A percentile compares a stretch with the other conserved stretches of the same genome.
Evolutionary conservation across 768 basidiomycete genomes (phyloP).

Genomic region (Boletus vermiculosoides): DNA sequence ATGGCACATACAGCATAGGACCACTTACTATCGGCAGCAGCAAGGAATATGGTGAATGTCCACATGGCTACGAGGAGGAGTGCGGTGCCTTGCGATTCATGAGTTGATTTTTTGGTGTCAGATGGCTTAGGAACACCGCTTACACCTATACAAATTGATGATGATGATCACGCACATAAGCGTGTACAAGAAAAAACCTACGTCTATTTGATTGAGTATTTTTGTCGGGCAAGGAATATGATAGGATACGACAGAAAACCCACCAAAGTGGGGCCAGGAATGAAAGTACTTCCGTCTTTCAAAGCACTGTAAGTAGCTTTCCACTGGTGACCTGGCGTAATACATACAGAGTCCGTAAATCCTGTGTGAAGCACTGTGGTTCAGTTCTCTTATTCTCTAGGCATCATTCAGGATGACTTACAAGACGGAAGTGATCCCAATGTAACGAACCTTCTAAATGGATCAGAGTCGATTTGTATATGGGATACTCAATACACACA

Average conservation of each 20-base stretch:
- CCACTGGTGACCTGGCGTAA: fast-evolving
- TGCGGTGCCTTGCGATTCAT: constrained; percentile 8
- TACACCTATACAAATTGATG: constrained; percentile 16
- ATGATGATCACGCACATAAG: background rate
- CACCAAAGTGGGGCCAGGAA: constrained; percentile 18
- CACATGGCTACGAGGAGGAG: background rate
- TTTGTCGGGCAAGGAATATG: background rate
- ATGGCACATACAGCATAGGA: background rate
- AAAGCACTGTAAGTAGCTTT: background rate
- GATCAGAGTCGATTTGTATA: no score
- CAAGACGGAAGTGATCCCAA: constrained; percentile 9
- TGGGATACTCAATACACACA: no score
- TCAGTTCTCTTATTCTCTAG: background rate
- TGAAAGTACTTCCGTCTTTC: constrained; percentile 18
- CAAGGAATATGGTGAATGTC: constrained; percentile 13
- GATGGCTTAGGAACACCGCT: background rate
- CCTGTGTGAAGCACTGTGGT: background rate
- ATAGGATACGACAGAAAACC: background rate
- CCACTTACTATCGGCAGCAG: constrained; percentile 20
- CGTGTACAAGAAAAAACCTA: constrained; percentile 1
- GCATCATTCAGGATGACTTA: constrained; percentile 3
- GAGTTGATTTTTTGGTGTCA: background rate
- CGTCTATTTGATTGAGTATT: constrained; percentile 7
- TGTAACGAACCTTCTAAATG: constrained; percentile 18
- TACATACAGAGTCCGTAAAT: constrained; percentile 9